Percentiles rank a stretch among this genome's conserved stretches.
These are phyloP conservation scores for Rhodotorula sp. DNA, from an alignment of 1,284 basidiomycete species.

Conservation along the genomic window DNA sequence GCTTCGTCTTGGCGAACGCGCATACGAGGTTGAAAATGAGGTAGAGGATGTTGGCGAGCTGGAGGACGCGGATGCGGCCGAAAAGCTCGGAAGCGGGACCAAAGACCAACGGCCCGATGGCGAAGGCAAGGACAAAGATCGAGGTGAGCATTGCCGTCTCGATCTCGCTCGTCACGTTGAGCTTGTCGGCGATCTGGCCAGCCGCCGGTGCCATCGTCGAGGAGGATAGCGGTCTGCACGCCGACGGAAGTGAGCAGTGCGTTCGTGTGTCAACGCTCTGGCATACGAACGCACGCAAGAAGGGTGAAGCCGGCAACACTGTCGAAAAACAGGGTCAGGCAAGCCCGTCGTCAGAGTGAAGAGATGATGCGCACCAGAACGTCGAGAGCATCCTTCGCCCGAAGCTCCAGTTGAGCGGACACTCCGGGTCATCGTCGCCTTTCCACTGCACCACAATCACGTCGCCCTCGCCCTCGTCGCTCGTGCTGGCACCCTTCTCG, in stretches of 20 bases:
- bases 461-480: background rate
- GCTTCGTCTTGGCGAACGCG: conserved; percentile 63
- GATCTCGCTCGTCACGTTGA: conserved; percentile 59
- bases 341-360: background rate
- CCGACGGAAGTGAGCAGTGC: no score
- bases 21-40: conserved; percentile 53
- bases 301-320: conserved; percentile 38
- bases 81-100: conserved; percentile 64
- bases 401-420: conserved; percentile 49
- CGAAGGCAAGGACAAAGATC: conserved; percentile 62
- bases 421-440: conserved; percentile 47
- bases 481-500: conserved; percentile 9
- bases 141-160: conserved; percentile 65
- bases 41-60: conserved; percentile 39
- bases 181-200: conserved; percentile 58
- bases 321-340: background rate
- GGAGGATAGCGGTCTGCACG: conserved; percentile 59
- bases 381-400: conserved; percentile 31
- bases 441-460: conserved; percentile 54
- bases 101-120: conserved; percentile 60
- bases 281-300: conserved; percentile 8
- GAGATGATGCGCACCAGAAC: conserved; percentile 3
- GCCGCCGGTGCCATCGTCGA: conserved; percentile 73
- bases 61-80: conserved; percentile 47
- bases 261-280: no score